phyloP scores from a whole-genome alignment of 371 early-diverging fungal genomes.

The Circinella minor region DNA sequence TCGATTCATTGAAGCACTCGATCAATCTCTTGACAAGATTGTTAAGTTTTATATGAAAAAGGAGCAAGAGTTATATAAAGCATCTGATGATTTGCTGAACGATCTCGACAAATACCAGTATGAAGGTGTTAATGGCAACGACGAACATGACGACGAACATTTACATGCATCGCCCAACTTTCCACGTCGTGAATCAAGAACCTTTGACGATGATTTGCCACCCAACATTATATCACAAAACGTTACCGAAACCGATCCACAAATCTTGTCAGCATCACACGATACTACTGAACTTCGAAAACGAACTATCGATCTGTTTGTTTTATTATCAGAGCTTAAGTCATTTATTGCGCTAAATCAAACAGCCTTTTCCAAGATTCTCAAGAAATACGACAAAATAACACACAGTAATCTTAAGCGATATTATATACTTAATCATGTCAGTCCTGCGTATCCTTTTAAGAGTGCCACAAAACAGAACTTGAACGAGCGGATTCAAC shows the following conservation, averaged over 20 bases:
- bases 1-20: constrained; percentile 70
- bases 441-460: constrained; percentile 71
- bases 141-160: constrained; percentile 11
- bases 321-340: constrained; percentile 82
- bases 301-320: constrained; percentile 71
- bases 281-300: constrained; percentile 38
- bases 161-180: constrained; percentile 24
- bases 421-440: constrained; percentile 49
- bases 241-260: constrained; percentile 34
- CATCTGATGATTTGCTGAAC: constrained; percentile 56
- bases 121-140: constrained; percentile 14
- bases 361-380: constrained; percentile 94
- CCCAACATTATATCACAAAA: constrained; percentile 50
- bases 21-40: constrained; percentile 83
- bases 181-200: constrained; percentile 45
- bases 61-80: constrained; percentile 76
- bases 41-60: constrained; percentile 81
- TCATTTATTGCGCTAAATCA: constrained; percentile 92
- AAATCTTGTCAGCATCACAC: constrained; percentile 13
- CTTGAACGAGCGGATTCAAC: constrained; percentile 67
- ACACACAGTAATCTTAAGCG: constrained; percentile 66
- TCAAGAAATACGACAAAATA: constrained; percentile 97
- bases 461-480: constrained; percentile 55
- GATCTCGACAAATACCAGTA: constrained; percentile 33
- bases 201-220: constrained; percentile 47